Evolutionary conservation across 495 filamentous ascomycete genomes (phyloP), one percentile per base, ranked within the genome.

Genomic region (Parathielavia hyrcaniae): DNA sequence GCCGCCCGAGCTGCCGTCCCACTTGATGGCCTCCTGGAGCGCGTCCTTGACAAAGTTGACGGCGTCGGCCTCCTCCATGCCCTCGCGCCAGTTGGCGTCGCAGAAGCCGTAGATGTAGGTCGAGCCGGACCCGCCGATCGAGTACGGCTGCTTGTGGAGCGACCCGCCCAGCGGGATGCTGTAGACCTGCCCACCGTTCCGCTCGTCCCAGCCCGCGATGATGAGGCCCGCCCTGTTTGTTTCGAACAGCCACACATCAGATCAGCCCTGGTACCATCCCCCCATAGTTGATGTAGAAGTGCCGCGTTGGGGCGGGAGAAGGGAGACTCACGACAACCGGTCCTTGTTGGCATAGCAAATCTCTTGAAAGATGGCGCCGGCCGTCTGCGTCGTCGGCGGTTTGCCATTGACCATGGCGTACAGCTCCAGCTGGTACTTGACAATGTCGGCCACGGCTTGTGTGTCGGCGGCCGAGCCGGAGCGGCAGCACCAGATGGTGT

Each of bases 91-190:
- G 79, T 98, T 82, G 50, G 91, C 85, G 72, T 98, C 91, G 70
- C 93, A 97, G 77, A 91, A 97, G 62, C 93, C 93, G 77, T 96
- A 97, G 74, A 98, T 98, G 78, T 97, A 98, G 50, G 93, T 97
- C 64, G 92, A 97, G 14, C 93, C 93, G 10, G 91, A 97, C 51
- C 93, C 93, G 63, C 95, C 92, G 61, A 98, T 98, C 40, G 95
- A 82, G 66, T 96, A 98, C 13, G 91, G 67, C 72, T 97, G 91
- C 78, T 96, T 96, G 83, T 98, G 93, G 60, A 98, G 83, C 30
- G 93, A 97, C 53, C 93, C 95, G 70, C 93, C 95, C 46, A 97
- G 79, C 3, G 93, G 95, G 68, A 98, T 97, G 68, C 89, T 90
- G 75, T 96, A 98, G 35, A 97, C 92, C 68, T 96, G 90, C 46